Base-by-base conservation (phyloP, 2,329 filamentous ascomycete species). In the Fusarium abutilonis region DNA sequence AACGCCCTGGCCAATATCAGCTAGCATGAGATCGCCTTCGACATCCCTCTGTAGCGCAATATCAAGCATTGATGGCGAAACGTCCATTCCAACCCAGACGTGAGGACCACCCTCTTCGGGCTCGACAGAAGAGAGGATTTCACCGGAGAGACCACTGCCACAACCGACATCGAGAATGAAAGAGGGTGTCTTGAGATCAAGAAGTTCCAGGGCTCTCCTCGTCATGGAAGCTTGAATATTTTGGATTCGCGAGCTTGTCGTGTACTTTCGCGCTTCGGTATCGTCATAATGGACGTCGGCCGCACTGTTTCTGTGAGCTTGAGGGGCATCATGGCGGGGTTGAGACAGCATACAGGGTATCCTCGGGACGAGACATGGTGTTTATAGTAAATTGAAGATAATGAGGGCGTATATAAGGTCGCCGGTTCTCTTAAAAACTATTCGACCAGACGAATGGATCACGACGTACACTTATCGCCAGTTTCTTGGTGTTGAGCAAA, bases 271-370 rank as follows among this genome's bases (percentile, higher is more conserved):
- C 29, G 95, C 94, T 82, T 97, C 94, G 76, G 84, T 83, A 80
- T 98, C 94, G 82, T 97, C 90, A 84, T 99, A 99, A 82, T 96
- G 96, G 74, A 98, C 89, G 79, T 99, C 95, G 66, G 95, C 94
- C 46, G 93, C 92, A 74, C 92, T 96, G 50, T 38, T 49, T 52
- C 34, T 60, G 58, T 69, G 66, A 73, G 58, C 53, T 64, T 52
- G 75, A 71, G 65, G 52, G 48, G 56, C 52, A 51, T 58, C 39
- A 50, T 52, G 51, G 69, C 59, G 57, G 52, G 64, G 66, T 60
- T 59, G 46, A 55, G 50, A 39, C 57, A 29, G 71, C 85, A 72
- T 83, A 95, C 91, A 98, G 88, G 66, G 87, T 90, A 80, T 99
- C 95, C 83, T 99, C 95, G 65, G 95, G 95, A 70, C 95, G 92